Conservation (phyloP, 805 yeast genomes). For the Myxozyma neotropica region DNA sequence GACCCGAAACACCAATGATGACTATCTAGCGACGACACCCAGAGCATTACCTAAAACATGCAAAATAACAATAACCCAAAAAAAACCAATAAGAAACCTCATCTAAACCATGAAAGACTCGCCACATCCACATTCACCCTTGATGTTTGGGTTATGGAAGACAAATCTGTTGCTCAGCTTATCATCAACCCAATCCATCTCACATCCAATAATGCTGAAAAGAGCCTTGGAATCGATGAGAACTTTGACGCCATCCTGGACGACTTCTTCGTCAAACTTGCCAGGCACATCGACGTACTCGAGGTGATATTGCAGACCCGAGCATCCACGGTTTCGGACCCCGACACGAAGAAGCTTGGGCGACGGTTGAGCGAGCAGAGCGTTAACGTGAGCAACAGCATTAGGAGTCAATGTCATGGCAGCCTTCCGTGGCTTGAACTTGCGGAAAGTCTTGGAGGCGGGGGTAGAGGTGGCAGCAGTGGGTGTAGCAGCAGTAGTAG, state of each 20-base stretch:
- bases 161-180: slow-evolving; percentile 85
- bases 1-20: slow-evolving; percentile 10
- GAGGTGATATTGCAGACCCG: slow-evolving; percentile 88
- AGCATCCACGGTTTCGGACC: slow-evolving; percentile 95
- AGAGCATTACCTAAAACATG: slow-evolving; percentile 4
- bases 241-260: slow-evolving; percentile 89
- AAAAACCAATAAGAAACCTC: not conserved
- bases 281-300: slow-evolving; percentile 90
- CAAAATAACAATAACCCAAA: not conserved
- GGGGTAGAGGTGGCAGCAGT: slow-evolving; percentile 36
- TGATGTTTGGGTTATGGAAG: slow-evolving; percentile 92
- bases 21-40: slow-evolving; percentile 3
- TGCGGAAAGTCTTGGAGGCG: slow-evolving; percentile 48
- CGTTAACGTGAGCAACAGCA: slow-evolving; percentile 72
- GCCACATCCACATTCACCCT: slow-evolving; percentile 98
- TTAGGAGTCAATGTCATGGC: slow-evolving; percentile 76
- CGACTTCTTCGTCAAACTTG: slow-evolving; percentile 92
- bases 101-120: slow-evolving; percentile 91
- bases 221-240: slow-evolving; percentile 94
- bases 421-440: slow-evolving; percentile 84
- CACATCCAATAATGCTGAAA: slow-evolving; percentile 92
- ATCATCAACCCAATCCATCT: slow-evolving; percentile 98
- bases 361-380: slow-evolving; percentile 72
- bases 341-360: slow-evolving; percentile 91
- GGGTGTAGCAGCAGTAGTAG: slow-evolving; percentile 18